These are phyloP conservation scores for Geosiphon pyriformis DNA, from an alignment of 192 early-diverging fungal species.

Conservation along the genomic window DNA sequence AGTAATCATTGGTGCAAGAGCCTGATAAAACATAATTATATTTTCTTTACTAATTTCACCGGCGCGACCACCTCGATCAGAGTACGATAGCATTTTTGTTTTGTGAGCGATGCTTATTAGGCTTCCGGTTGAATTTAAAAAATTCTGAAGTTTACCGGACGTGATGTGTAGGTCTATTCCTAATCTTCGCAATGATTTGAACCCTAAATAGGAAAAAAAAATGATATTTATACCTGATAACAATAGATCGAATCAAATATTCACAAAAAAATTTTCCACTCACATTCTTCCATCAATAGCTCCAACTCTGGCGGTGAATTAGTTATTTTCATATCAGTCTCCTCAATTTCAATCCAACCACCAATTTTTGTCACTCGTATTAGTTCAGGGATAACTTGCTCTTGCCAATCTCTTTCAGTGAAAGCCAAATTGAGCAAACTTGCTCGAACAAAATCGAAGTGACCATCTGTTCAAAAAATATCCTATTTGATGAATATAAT, in stretches of 20 bases:
- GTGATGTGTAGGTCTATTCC: neutral
- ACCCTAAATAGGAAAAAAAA: neutral
- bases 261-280: neutral
- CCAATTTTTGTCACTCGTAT: neutral
- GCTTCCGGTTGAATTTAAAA: neutral
- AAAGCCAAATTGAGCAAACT: neutral
- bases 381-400: neutral
- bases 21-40: neutral
- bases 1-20: neutral
- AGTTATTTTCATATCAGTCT: neutral
- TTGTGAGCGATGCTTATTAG: neutral
- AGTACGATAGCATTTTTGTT: neutral
- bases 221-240: neutral
- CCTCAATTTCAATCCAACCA: neutral
- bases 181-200: neutral
- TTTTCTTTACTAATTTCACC: neutral
- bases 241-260: no score
- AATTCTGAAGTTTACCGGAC: neutral
- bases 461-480: neutral
- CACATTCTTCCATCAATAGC: neutral
- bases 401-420: neutral
- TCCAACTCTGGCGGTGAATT: neutral
- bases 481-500: no score
- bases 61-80: neutral
- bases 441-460: constrained; percentile 2